Evolutionary conservation across 2,329 filamentous ascomycete species (phyloP).

Genomic region (Aspergillus sp.): DNA sequence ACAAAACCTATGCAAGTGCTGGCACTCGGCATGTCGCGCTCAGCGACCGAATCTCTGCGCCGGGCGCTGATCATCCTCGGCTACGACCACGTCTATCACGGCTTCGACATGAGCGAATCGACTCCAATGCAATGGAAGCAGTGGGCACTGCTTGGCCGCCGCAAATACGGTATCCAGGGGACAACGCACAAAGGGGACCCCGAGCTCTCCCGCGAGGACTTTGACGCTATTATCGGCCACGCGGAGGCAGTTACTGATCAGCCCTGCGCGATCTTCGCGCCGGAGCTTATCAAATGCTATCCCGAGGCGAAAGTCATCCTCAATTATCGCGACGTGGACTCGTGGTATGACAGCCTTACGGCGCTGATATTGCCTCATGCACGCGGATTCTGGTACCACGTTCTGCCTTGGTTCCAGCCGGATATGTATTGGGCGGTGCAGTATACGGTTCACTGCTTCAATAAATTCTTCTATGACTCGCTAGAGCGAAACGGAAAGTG

Average conservation of each 20-base stretch:
- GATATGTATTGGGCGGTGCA: constrained; percentile 20
- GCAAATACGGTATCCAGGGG: constrained; percentile 8
- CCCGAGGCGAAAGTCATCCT: constrained; percentile 33
- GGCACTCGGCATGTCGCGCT: constrained; percentile 31
- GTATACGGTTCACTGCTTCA: background rate
- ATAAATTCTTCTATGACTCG: constrained; percentile 9
- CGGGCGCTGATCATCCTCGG: constrained; percentile 32
- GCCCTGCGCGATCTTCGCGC: constrained; percentile 22
- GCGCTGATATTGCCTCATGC: constrained; percentile 3
- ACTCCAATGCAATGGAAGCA: constrained; percentile 13
- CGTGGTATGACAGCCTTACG: constrained; percentile 20
- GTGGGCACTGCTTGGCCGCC: constrained; percentile 8
- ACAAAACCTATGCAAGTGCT: constrained; percentile 28
- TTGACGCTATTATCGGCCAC: constrained; percentile 19
- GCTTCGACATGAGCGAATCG: constrained; percentile 19
- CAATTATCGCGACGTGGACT: constrained; percentile 25
- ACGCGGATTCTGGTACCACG: background rate
- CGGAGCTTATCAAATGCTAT: constrained; percentile 28
- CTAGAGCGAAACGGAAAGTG: constrained; percentile 16
- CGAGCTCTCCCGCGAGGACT: constrained; percentile 5
- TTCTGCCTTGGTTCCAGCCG: constrained; percentile 11
- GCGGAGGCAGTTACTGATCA: constrained; percentile 26
- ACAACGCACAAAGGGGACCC: background rate
- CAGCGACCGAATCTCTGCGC: constrained; percentile 30
- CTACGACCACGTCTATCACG: constrained; percentile 32